phyloP scores from a whole-genome alignment of 495 filamentous ascomycete species.

The Trichoderma parareesei region DNA sequence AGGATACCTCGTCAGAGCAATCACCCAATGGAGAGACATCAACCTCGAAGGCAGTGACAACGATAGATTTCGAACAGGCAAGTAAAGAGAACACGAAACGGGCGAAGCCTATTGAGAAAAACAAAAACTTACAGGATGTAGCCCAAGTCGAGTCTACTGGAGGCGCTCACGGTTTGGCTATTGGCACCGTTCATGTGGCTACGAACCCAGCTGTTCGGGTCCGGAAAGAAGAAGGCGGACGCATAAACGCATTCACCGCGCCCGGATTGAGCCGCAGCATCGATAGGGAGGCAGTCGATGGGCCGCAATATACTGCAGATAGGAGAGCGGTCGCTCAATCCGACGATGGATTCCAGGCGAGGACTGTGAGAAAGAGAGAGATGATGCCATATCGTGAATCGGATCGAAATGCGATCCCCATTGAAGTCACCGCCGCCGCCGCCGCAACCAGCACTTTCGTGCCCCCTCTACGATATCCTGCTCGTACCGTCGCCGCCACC shows the following conservation, averaged over 20 bases:
- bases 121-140: slow-evolving; percentile 8
- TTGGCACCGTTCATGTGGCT: slow-evolving; percentile 8
- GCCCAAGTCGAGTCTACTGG: slow-evolving; percentile 4
- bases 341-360: slow-evolving; percentile 4
- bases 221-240: neutral
- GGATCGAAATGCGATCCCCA: neutral
- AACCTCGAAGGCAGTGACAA: neutral
- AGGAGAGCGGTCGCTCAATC: slow-evolving; percentile 4
- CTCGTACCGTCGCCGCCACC: neutral
- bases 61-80: slow-evolving; percentile 1
- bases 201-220: neutral
- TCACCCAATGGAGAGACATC: neutral
- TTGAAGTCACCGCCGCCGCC: neutral
- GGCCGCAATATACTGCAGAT: neutral
- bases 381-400: neutral
- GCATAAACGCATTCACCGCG: neutral
- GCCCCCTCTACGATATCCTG: slow-evolving; percentile 3
- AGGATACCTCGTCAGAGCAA: neutral
- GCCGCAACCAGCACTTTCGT: neutral
- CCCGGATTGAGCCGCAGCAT: slow-evolving; percentile 6
- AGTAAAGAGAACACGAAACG: slow-evolving; percentile 9
- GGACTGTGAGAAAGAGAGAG: neutral
- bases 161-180: slow-evolving; percentile 1
- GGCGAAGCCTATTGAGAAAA: slow-evolving; percentile 5
- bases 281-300: neutral